Conservation (phyloP, 257 asterid species). For the Schizonepeta tenuifolia region DNA sequence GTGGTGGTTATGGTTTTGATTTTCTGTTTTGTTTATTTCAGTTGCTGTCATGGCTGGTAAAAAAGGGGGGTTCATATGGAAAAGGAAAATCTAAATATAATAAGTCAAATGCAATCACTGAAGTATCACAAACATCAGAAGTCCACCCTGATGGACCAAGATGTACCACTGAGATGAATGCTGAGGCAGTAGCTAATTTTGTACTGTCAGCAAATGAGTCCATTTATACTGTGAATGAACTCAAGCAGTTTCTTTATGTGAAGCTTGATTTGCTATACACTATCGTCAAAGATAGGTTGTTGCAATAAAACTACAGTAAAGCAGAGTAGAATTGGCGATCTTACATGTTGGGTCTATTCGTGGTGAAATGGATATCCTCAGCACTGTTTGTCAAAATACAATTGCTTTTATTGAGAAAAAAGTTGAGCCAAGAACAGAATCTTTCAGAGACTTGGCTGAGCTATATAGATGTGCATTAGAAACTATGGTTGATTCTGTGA, state of each 20-base stretch:
- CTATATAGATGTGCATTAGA: constrained; percentile 6
- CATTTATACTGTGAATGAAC: background rate
- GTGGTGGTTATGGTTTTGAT: background rate
- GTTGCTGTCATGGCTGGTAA: constrained; percentile 30
- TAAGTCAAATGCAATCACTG: constrained; percentile 12
- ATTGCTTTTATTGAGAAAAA: constrained; percentile 18
- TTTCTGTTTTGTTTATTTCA: constrained; percentile 20
- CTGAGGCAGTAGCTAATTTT: background rate
- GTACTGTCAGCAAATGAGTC: background rate
- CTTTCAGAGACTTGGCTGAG: constrained; percentile 24
- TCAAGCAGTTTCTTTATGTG: background rate
- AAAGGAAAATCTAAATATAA: constrained; percentile 32
- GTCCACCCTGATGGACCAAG: background rate
- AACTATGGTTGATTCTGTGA: constrained; percentile 12
- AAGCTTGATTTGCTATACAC: background rate
- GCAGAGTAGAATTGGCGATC: background rate
- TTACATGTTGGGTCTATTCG: background rate
- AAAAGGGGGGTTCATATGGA: constrained; percentile 21
- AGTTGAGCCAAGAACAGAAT: background rate
- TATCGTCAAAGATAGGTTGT: background rate
- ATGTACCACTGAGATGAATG: background rate
- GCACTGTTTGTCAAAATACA: background rate
- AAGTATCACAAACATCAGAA: constrained; percentile 7
- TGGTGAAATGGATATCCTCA: background rate
- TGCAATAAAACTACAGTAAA: background rate